These are phyloP conservation scores for Fusarium sororula DNA, from an alignment of 2,329 filamentous ascomycete genomes.

Conservation along the genomic window DNA sequence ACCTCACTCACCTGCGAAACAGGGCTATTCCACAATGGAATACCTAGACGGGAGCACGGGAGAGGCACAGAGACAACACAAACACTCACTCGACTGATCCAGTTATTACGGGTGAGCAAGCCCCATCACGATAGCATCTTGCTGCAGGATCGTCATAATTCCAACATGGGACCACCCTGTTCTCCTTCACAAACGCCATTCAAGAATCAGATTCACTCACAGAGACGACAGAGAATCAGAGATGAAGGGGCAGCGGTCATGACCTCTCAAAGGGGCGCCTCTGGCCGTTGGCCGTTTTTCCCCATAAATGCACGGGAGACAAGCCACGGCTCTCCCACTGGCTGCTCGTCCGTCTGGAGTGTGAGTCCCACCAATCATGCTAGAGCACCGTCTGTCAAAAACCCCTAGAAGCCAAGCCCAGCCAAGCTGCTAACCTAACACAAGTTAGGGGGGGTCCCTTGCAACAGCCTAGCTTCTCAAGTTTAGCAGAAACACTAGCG, in stretches of 20 bases:
- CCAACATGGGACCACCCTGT: conserved; percentile 18
- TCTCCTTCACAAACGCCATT: background rate
- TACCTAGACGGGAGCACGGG: background rate
- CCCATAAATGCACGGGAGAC: conserved; percentile 22
- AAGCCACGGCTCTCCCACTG: conserved; percentile 21
- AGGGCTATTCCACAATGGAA: conserved; percentile 13
- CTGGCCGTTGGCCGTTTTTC: conserved; percentile 22
- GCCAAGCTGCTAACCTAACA: background rate
- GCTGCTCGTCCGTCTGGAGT: conserved; percentile 8
- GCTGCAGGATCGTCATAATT: conserved; percentile 16
- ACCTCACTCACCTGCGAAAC: conserved; percentile 21
- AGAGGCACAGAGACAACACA: background rate
- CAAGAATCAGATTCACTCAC: background rate
- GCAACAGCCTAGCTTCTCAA: conserved; percentile 8
- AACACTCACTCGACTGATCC: background rate
- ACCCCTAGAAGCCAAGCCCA: conserved; percentile 5
- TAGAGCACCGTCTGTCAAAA: background rate
- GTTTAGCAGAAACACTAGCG: conserved; percentile 49
- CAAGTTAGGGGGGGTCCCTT: background rate
- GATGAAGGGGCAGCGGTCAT: conserved; percentile 32
- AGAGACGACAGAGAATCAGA: conserved; percentile 4
- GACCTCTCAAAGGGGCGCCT: conserved; percentile 20
- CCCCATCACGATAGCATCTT: conserved; percentile 4
- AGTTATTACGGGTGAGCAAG: conserved; percentile 18
- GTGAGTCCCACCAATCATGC: conserved; percentile 26